Evolutionary conservation across 371 early-diverging fungal genomes (phyloP).

Genomic region (Circinella minor): DNA sequence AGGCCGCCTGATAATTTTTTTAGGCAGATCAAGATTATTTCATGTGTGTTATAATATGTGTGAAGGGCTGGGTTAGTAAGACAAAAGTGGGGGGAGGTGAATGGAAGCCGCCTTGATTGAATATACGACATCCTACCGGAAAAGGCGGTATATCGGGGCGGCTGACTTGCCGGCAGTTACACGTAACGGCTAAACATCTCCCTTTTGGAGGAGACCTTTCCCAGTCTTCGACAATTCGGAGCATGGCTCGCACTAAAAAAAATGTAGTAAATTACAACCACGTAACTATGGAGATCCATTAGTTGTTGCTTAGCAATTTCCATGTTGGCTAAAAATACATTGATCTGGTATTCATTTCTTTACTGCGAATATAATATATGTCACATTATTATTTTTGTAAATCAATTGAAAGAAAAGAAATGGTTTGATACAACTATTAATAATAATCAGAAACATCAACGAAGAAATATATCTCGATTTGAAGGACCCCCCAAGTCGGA

Average conservation of each 20-base stretch:
- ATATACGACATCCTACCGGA: slow-evolving; percentile 18
- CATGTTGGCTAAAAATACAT: no score
- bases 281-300: no score
- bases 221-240: slow-evolving; percentile 18
- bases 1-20: slow-evolving; percentile 18
- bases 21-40: slow-evolving; percentile 20
- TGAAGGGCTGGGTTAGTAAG: neutral
- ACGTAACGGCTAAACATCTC: slow-evolving; percentile 27
- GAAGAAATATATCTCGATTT: neutral
- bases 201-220: slow-evolving; percentile 13
- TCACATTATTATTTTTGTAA: no score
- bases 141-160: slow-evolving; percentile 18
- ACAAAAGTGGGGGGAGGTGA: slow-evolving; percentile 5
- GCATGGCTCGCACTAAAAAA: slow-evolving; percentile 5
- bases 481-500: slow-evolving; percentile 8
- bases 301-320: no score
- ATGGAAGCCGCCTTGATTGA: neutral
- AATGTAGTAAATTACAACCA: no score
- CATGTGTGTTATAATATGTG: neutral
- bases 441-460: no score
- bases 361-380: no score
- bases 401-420: no score
- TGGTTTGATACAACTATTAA: no score
- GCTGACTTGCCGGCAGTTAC: slow-evolving; percentile 21
- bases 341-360: no score